phyloP scores from a whole-genome alignment of 2,329 filamentous ascomycete species.

The Elsinoe perseae region DNA sequence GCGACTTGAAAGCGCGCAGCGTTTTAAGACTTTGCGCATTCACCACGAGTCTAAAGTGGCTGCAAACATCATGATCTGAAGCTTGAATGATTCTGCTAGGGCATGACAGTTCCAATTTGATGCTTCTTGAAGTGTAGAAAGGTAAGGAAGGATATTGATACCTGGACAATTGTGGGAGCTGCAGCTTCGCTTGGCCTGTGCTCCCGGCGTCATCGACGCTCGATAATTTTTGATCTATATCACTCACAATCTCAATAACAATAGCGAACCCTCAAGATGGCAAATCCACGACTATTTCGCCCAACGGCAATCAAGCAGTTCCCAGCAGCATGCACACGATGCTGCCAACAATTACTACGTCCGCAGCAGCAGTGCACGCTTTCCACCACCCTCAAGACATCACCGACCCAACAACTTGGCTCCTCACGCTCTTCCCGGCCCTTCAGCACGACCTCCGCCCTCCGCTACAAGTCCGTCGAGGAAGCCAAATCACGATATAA shows the following conservation, averaged over 20 bases:
- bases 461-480: conserved; percentile 36
- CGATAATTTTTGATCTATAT: conserved; percentile 12
- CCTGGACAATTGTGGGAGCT: too few species aligned
- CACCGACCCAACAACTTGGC: background rate
- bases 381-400: background rate
- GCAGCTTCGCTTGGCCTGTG: conserved; percentile 11
- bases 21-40: too few species aligned
- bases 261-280: background rate
- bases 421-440: conserved; percentile 15
- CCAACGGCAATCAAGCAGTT: background rate
- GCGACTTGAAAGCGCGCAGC: too few species aligned
- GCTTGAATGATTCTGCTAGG: too few species aligned
- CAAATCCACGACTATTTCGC: background rate
- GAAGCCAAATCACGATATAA: conserved; percentile 39
- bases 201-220: conserved; percentile 12
- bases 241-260: background rate
- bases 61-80: too few species aligned
- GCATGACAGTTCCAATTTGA: too few species aligned
- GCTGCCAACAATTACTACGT: background rate
- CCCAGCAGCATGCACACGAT: conserved; percentile 2
- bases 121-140: too few species aligned
- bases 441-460: conserved; percentile 23
- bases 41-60: too few species aligned
- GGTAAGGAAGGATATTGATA: too few species aligned
- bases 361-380: background rate